Percentiles rank a stretch among this genome's conserved stretches.
Evolutionary conservation across 768 basidiomycete species (phyloP).

Genomic region (Leccinum uliginosum): DNA sequence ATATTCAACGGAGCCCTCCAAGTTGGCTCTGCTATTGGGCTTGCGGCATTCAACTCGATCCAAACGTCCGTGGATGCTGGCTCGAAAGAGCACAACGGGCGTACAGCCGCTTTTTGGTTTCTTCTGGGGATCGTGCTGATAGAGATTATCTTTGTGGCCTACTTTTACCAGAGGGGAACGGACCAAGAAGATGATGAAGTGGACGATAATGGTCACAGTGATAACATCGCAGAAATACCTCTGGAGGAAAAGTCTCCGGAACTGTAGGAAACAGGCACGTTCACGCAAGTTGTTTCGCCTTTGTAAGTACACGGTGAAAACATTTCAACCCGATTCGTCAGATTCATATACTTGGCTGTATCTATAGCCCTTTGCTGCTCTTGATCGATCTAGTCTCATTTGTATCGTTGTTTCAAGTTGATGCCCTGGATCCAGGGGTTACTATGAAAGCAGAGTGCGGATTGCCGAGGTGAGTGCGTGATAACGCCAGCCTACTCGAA

Average conservation of each 20-base stretch:
- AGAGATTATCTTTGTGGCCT: conserved; percentile 30
- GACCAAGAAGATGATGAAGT: conserved; percentile 4
- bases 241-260: background rate
- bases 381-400: too few relatives aligned
- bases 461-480: background rate
- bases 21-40: conserved; percentile 47
- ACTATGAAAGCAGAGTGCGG: background rate
- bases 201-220: background rate
- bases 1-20: conserved; percentile 54
- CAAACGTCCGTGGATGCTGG: conserved; percentile 42
- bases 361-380: background rate
- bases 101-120: conserved; percentile 44
- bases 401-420: too few relatives aligned
- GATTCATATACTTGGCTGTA: too few relatives aligned
- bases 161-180: conserved; percentile 32
- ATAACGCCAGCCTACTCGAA: too few relatives aligned
- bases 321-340: too few relatives aligned
- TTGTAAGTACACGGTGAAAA: too few relatives aligned
- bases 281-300: too few relatives aligned
- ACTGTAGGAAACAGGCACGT: background rate
- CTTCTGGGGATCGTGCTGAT: conserved; percentile 33
- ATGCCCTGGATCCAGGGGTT: too few relatives aligned
- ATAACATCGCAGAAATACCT: background rate
- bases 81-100: conserved; percentile 33
- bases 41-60: conserved; percentile 47